Evolutionary conservation across 306 rosid species (phyloP), one percentile per base, ranked within the genome.

Genomic region (Lotus japonicus): DNA sequence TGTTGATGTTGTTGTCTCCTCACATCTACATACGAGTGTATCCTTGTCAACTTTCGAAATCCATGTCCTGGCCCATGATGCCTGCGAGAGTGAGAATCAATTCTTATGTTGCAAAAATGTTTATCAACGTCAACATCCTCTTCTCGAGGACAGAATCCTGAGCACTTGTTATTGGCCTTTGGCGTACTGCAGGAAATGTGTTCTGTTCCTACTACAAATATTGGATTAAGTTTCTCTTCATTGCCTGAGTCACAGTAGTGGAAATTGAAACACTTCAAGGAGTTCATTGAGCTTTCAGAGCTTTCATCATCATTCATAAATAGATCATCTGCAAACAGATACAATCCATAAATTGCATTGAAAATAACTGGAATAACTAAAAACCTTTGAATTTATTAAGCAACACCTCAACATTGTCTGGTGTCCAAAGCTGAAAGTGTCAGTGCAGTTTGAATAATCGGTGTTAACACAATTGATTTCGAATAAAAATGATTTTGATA

Each of bases 111-210:
- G 82, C 72, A 59, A 44, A 54, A 50, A 1, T 65, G 57, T 16
- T 74, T 74, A 53, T 77, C 72, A 56, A 67, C 43, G 4, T 60
- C 72, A 41, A 51, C 54, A 38, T 46, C 14, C 39, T 61, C 79
- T 19, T 82, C 65, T 28, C 53, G 10, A 44, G 98, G 98, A 66
- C 89, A 81, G 71, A 92, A 89, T 52, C 98, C 85, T 26, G 96
- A 82, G 38, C 55, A 64, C 50, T 76, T 74, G 46, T 74, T 82
- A 35, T 76, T 83, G n/a, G 68, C 21, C 61, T 60, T 82, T 65
- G 65, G 78, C 3, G 39, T 60, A 58, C 53, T 59, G 51, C 66
- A n/a, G n/a, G n/a, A n/a, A 51, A 60, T 52, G 4, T 1, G 14
- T 26, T 88, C 88, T 52, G 38, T 39, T 68, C 70, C 65, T 58